Conservation (phyloP, 164 flowering plant species). For the grape (Vitis vinifera) region ASM3070453v1 NC_081816.1:8212001-8212500, state of each 20-base stretch:
- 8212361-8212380: constrained; percentile 12
- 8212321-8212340: constrained; percentile 22
- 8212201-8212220: too few relatives aligned
- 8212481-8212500: neutral
- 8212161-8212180: too few relatives aligned
- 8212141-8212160: too few relatives aligned
- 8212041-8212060: too few relatives aligned
- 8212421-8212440: neutral
- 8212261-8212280: too few relatives aligned
- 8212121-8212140: neutral
- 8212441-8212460: neutral
- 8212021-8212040: too few relatives aligned
- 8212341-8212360: constrained; percentile 43
- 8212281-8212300: neutral
- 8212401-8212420: constrained; percentile 12
- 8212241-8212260: neutral
- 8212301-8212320: neutral
- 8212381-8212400: constrained; percentile 25
- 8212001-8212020: too few relatives aligned
- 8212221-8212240: too few relatives aligned
- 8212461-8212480: constrained; percentile 13
- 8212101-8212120: too few relatives aligned
- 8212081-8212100: too few relatives aligned
- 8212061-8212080: too few relatives aligned
- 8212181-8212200: too few relatives aligned